These are phyloP conservation scores for Arachnopeziza araneosa DNA, from an alignment of 2,329 filamentous ascomycete genomes.

Conservation along the genomic window DNA sequence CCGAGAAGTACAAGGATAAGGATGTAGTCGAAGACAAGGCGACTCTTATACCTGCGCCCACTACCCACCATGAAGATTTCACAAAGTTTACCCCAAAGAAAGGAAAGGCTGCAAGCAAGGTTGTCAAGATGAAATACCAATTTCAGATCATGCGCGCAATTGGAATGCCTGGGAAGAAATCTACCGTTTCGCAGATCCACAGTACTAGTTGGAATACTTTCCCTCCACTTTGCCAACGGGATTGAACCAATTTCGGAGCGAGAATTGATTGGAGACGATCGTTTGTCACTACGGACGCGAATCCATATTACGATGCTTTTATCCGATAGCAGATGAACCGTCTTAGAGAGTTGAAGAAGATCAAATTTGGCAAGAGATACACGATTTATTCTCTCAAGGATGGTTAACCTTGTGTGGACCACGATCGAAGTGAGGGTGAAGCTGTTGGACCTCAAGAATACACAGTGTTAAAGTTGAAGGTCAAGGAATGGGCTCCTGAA, in stretches of 20 bases:
- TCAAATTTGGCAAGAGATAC: constrained; percentile 88
- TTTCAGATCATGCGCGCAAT: constrained; percentile 92
- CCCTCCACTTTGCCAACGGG: constrained; percentile 72
- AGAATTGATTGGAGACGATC: constrained; percentile 90
- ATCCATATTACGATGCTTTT: constrained; percentile 94
- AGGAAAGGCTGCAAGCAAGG: constrained; percentile 85
- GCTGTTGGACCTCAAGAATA: constrained; percentile 86
- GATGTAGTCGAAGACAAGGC: constrained; percentile 45
- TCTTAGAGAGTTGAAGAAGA: constrained; percentile 82
- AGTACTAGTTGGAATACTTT: constrained; percentile 89
- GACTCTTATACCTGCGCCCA: constrained; percentile 48
- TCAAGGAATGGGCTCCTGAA: constrained; percentile 79
- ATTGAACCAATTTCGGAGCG: constrained; percentile 78
- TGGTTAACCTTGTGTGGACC: constrained; percentile 81
- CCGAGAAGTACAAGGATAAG: constrained; percentile 68
- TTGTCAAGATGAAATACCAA: constrained; percentile 90
- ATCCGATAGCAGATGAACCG: constrained; percentile 97
- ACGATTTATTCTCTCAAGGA: constrained; percentile 92
- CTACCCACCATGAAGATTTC: constrained; percentile 69
- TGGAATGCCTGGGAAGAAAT: constrained; percentile 84
- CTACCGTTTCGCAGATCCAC: constrained; percentile 86
- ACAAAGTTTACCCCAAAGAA: constrained; percentile 92
- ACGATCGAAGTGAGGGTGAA: constrained; percentile 76
- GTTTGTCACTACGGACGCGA: constrained; percentile 92
- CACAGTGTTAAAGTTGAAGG: constrained; percentile 83